Conservation (phyloP, 805 yeast genomes). For the Cyberlindnera galapagoensis region DNA sequence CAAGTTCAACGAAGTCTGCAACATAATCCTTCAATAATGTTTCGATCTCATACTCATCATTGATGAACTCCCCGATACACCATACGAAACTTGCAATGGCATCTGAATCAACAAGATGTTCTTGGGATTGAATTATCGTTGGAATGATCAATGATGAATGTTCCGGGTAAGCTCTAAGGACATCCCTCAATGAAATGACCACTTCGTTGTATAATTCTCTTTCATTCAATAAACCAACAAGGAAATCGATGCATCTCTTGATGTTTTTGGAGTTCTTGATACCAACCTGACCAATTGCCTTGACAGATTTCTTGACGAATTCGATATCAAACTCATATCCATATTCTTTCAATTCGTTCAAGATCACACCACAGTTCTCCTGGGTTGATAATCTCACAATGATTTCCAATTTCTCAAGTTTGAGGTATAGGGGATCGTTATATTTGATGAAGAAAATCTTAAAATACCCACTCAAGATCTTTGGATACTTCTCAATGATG, state of each 20-base stretch:
- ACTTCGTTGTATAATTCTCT: conserved; percentile 64
- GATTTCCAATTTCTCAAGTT: conserved; percentile 71
- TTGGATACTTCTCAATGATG: conserved; percentile 83
- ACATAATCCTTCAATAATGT: conserved; percentile 40
- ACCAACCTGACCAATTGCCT: conserved; percentile 67
- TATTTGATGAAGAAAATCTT: conserved; percentile 87
- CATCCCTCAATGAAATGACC: conserved; percentile 53
- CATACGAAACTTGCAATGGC: conserved; percentile 53
- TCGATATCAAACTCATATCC: conserved; percentile 82
- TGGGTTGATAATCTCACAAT: conserved; percentile 63
- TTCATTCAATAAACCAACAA: conserved; percentile 52
- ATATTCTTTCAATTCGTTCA: conserved; percentile 72
- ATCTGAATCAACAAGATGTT: conserved; percentile 41
- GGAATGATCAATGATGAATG: conserved; percentile 48
- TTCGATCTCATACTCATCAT: conserved; percentile 45
- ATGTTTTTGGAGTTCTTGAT: conserved; percentile 48
- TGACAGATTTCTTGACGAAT: conserved; percentile 59
- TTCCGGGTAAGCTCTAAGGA: conserved; percentile 58
- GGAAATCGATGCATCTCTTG: conserved; percentile 52
- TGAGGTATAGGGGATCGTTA: conserved; percentile 75
- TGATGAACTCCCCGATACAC: conserved; percentile 67
- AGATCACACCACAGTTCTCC: conserved; percentile 47
- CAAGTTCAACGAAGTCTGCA: conserved; percentile 51
- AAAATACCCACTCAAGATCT: conserved; percentile 66
- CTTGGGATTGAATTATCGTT: conserved; percentile 42